These are phyloP conservation scores for Monilinia vaccinii-corymbosi DNA, from an alignment of 2,329 filamentous ascomycete genomes.

Conservation along the genomic window DNA sequence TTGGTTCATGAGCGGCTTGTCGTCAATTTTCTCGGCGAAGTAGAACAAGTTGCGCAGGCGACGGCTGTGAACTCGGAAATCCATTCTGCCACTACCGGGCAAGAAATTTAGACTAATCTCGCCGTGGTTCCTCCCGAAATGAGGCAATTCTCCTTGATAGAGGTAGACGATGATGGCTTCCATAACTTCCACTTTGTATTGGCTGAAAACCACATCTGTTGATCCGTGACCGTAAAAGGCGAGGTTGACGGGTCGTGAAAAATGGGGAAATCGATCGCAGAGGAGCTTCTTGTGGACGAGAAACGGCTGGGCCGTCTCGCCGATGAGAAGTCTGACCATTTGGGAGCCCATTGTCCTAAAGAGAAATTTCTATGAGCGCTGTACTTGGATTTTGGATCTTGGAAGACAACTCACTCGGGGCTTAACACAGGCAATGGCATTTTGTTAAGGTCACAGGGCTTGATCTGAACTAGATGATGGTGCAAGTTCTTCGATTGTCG, in stretches of 20 bases:
- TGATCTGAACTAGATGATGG: too few species aligned
- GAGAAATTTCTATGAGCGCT: too few species aligned
- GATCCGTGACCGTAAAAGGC: too few species aligned
- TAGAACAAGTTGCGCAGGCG: background rate
- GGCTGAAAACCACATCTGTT: background rate
- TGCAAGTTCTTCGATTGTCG: too few species aligned
- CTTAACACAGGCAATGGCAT: too few species aligned
- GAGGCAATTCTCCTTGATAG: background rate
- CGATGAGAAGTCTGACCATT: background rate
- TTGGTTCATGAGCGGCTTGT: background rate
- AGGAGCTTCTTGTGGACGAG: background rate
- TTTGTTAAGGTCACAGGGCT: too few species aligned
- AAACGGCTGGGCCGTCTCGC: background rate
- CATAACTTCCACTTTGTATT: background rate
- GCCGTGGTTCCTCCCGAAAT: background rate
- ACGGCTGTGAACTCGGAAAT: background rate
- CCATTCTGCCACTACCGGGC: background rate
- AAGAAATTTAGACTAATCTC: too few species aligned
- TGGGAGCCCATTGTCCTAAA: too few species aligned
- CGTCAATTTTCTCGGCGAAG: background rate
- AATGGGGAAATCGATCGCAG: background rate
- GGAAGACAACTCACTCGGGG: too few species aligned
- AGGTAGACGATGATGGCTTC: background rate
- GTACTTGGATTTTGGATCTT: too few species aligned
- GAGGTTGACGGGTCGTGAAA: too few species aligned